Percentiles rank a stretch among this genome's conserved stretches.
Evolutionary conservation across 2,329 filamentous ascomycete genomes (phyloP).

Genomic region (Rutstroemia sp.): DNA sequence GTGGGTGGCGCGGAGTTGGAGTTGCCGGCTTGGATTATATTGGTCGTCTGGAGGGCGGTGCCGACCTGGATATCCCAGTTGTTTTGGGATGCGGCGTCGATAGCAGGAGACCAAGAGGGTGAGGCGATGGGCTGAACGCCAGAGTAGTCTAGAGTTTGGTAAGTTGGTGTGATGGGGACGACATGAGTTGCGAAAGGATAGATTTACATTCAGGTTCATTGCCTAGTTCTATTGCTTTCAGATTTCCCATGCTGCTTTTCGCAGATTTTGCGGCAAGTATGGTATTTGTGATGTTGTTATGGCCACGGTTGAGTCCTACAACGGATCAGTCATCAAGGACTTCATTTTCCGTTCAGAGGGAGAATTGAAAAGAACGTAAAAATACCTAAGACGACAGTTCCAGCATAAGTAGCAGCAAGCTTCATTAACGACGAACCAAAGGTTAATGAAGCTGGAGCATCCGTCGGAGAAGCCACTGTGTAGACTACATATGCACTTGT

Average conservation of each 20-base stretch:
- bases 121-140: conserved; percentile 26
- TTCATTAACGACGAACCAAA: conserved; percentile 46
- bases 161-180: not conserved
- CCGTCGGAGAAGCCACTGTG: conserved; percentile 37
- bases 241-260: conserved; percentile 37
- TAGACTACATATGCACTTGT: conserved; percentile 42
- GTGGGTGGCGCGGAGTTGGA: conserved; percentile 22
- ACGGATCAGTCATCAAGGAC: not conserved
- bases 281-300: conserved; percentile 46
- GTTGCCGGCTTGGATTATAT: conserved; percentile 25
- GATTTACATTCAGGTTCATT: conserved; percentile 49
- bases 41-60: conserved; percentile 10
- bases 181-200: not conserved
- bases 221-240: conserved; percentile 47
- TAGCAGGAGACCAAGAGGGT: conserved; percentile 19
- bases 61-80: conserved; percentile 22
- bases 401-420: conserved; percentile 40
- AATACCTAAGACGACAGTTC: conserved; percentile 40
- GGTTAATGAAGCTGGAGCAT: conserved; percentile 42
- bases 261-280: conserved; percentile 43
- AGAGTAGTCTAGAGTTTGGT: conserved; percentile 29
- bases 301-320: conserved; percentile 42
- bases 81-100: conserved; percentile 23
- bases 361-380: too few relatives aligned
- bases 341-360: too few relatives aligned